Conservation (phyloP, 306 rosid genomes). For the Astragalus membranaceus region DNA sequence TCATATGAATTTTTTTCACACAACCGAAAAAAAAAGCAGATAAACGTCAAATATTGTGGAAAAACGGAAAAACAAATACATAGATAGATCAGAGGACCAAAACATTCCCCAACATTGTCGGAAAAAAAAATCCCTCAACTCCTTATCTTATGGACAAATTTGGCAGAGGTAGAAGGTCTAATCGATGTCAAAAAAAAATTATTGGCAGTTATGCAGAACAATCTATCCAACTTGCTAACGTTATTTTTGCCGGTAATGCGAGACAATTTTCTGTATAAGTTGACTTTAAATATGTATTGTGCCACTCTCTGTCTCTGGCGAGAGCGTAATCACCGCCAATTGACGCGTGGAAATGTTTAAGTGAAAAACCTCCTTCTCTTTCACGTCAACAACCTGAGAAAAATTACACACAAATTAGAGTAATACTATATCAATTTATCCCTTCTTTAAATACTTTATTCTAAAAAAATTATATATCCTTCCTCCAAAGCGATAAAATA, state of each 20-base stretch:
- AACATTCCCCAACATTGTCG: background rate
- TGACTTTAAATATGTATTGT: background rate
- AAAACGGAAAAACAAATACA: background rate
- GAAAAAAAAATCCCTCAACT: background rate
- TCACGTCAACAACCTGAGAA: slow-evolving; percentile 25
- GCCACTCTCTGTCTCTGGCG: background rate
- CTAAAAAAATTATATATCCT: no score
- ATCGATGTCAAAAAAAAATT: background rate
- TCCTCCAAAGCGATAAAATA: background rate
- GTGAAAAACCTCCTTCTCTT: background rate
- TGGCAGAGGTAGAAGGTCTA: background rate
- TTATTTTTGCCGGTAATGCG: slow-evolving; percentile 6
- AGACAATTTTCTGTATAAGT: background rate
- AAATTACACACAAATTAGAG: background rate
- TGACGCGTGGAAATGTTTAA: background rate
- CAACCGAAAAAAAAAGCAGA: background rate
- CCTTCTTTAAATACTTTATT: background rate
- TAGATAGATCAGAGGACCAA: background rate
- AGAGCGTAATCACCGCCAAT: background rate
- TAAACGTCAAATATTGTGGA: background rate
- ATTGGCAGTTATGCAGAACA: background rate
- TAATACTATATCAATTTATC: background rate
- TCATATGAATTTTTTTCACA: background rate
- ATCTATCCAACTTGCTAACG: background rate
- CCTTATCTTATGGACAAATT: slow-evolving; percentile 2